Percentiles rank a stretch among this genome's conserved stretches.
Conservation (phyloP, 306 rosid species). For the Alnus rubra region DNA sequence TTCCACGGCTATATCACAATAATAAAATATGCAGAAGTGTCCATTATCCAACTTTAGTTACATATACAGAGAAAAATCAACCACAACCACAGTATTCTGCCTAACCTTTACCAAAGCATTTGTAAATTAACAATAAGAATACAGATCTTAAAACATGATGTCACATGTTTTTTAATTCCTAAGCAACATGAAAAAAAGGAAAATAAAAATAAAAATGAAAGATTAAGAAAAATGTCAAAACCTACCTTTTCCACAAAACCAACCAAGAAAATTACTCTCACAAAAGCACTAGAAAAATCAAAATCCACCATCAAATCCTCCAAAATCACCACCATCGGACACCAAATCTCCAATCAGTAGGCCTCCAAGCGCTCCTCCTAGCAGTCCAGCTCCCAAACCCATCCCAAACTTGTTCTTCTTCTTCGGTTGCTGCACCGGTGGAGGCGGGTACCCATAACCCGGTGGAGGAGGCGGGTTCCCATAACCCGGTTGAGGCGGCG, state of each 20-base stretch:
- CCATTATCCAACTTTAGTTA: background rate
- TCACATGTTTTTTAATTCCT: background rate
- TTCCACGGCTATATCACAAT: too few relatives aligned
- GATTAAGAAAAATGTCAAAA: background rate
- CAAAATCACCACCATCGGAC: constrained; percentile 43
- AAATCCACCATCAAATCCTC: constrained; percentile 45
- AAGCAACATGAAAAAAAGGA: background rate
- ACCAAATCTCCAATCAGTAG: constrained; percentile 73
- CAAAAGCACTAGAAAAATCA: constrained; percentile 19
- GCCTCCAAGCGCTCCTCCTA: constrained; percentile 80
- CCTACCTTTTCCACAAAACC: background rate
- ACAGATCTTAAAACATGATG: background rate
- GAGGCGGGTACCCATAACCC: constrained; percentile 33
- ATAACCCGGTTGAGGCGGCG: background rate
- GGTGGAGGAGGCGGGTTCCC: constrained; percentile 34
- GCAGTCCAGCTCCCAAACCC: constrained; percentile 82
- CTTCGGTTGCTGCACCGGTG: constrained; percentile 32
- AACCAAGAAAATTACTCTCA: background rate
- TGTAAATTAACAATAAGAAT: too few relatives aligned
- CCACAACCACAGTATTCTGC: background rate
- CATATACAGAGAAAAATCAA: background rate
- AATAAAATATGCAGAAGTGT: too few relatives aligned
- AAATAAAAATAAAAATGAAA: background rate
- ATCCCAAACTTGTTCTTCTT: constrained; percentile 58
- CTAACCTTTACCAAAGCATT: too few relatives aligned